These are phyloP conservation scores for Mycena floridula DNA, from an alignment of 768 basidiomycete genomes.

Conservation along the genomic window DNA sequence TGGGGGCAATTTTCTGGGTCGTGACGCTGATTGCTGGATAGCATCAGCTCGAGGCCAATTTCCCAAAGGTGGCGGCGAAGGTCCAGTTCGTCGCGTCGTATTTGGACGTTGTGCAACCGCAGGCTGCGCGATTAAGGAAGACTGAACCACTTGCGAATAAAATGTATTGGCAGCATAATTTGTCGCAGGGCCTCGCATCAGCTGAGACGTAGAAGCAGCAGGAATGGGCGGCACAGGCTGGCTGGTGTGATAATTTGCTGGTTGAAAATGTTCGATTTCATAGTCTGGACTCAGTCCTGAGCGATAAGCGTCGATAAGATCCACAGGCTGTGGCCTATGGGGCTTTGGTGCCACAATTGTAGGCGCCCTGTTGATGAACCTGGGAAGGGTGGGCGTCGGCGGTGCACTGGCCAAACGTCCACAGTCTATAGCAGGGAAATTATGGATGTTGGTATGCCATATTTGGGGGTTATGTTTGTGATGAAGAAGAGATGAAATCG, in stretches of 20 bases:
- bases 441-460: slow-evolving; percentile 45
- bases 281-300: slow-evolving; percentile 37
- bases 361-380: slow-evolving; percentile 30
- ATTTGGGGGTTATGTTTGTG: slow-evolving; percentile 38
- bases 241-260: slow-evolving; percentile 15
- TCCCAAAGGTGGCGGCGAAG: slow-evolving; percentile 39
- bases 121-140: slow-evolving; percentile 10
- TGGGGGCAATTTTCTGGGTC: slow-evolving; percentile 19
- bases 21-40: slow-evolving; percentile 22
- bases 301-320: slow-evolving; percentile 27
- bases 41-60: slow-evolving; percentile 49
- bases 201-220: slow-evolving; percentile 12
- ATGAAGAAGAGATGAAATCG: slow-evolving; percentile 36
- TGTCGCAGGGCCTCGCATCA: slow-evolving; percentile 5
- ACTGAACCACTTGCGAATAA: slow-evolving; percentile 20
- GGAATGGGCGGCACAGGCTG: slow-evolving; percentile 15
- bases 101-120: background rate
- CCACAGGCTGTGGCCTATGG: slow-evolving; percentile 25
- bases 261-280: slow-evolving; percentile 42
- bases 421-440: slow-evolving; percentile 29
- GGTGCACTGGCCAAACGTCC: slow-evolving; percentile 31
- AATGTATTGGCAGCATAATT: slow-evolving; percentile 12
- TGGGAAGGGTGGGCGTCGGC: slow-evolving; percentile 26
- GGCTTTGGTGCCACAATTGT: slow-evolving; percentile 40
- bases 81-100: slow-evolving; percentile 3